Base-by-base conservation (phyloP, 176 grass and related monocot species). In the Avena atlantica region DNA sequence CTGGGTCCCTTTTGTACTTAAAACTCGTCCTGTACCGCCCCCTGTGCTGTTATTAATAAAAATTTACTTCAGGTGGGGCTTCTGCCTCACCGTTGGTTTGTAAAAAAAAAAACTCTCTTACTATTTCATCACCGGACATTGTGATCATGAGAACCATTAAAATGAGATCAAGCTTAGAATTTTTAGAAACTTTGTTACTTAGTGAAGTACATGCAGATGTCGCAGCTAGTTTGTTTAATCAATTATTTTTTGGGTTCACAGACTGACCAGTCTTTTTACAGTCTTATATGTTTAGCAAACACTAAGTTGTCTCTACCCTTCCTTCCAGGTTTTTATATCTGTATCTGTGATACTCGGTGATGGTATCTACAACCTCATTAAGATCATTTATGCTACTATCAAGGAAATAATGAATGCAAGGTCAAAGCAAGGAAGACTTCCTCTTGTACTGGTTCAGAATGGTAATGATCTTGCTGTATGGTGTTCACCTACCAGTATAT, bases 281-380 rank as follows among this genome's bases (percentile, higher is more conserved):
- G 19, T 24, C 36, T 86, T 31, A 6, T 47, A 59, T 84, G 64
- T 58, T 72, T 1, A 23, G 2, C 13, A 71, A 49, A 60, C 50
- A 19, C 67, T 84, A 84, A 84, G 6, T 13, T 82, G n/a, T 31
- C 8, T 76, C 11, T 81, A 7, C 48, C 12, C 70, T 16, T 0
- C 23, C 59, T 60, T 80, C 50, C 90, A 97, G 95, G 95, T 97
- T 88, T 97, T 97, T 71, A 76, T 97, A 70, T 93, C 92, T 14
- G 93, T 97, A 71, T 92, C 95, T 65, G 86, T 97, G 37, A 97
- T 97, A 77, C 86, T 97, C 58, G 95, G 92, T 12, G 92, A 97
- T 86, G 92, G 95, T 63, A 90, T 97, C 67, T 97, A 97, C 85
- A 97, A 97, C 49, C 91, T 97, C 78, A 84, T 92, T 60, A 97